phyloP scores from a whole-genome alignment of 129 eudicot genomes.

The Centaurea solstitialis region DNA sequence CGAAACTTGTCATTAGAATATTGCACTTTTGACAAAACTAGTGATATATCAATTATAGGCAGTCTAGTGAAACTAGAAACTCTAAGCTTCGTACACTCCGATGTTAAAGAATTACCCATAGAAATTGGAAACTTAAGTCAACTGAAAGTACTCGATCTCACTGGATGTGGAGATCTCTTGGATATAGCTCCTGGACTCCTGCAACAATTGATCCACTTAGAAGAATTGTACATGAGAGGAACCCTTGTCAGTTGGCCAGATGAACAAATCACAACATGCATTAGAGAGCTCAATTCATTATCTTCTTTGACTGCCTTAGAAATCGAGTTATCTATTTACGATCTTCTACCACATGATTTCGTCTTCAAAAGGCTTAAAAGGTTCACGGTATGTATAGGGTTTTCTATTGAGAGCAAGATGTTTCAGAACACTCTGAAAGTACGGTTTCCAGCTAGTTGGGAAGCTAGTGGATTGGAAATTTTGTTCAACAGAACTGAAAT shows the following conservation, averaged over 20 bases:
- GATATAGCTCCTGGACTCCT: conserved; percentile 28
- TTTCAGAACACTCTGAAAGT: conserved; percentile 18
- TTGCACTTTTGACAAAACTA: conserved; percentile 27
- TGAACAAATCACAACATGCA: conserved; percentile 22
- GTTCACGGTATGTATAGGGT: conserved; percentile 24
- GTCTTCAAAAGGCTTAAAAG: conserved; percentile 16
- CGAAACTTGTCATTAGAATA: conserved; percentile 25
- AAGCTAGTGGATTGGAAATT: conserved; percentile 2
- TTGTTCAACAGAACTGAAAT: conserved; percentile 24
- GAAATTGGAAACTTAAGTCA: conserved; percentile 26
- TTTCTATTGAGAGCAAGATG: conserved; percentile 19
- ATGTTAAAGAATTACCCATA: conserved; percentile 21
- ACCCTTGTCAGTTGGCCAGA: conserved; percentile 27
- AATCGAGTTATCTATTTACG: conserved; percentile 18
- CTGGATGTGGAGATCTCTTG: conserved; percentile 30
- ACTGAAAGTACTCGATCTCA: conserved; percentile 25
- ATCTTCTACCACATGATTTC: conserved; percentile 18
- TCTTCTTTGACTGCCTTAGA: conserved; percentile 20
- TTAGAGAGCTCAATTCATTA: conserved; percentile 22
- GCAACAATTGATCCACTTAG: conserved; percentile 15
- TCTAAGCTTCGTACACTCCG: conserved; percentile 28
- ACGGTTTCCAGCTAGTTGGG: conserved; percentile 17
- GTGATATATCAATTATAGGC: conserved; percentile 30
- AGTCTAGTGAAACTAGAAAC: conserved; percentile 22
- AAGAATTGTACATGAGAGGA: conserved; percentile 40